Base-by-base conservation (phyloP, 495 filamentous ascomycete genomes). In the Rostrohypoxylon terebratum region DNA sequence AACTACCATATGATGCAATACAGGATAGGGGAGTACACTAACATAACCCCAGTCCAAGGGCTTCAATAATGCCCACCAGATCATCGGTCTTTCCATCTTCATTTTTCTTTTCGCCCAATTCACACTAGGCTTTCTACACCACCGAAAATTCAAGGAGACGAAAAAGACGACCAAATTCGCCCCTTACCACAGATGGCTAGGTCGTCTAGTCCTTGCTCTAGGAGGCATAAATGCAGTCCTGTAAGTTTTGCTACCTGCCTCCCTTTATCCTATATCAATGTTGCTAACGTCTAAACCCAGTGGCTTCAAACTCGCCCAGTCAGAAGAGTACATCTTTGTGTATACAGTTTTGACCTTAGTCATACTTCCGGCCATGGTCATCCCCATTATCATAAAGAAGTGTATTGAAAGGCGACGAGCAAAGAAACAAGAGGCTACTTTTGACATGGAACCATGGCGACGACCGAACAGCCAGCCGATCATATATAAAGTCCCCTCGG, bases 61-160 rank as follows among this genome's bases (percentile, higher is more conserved):
- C 23, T 85, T 84, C 77, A 81, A 81, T 57, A 84, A 83, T 9
- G 78, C 81, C 1, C 89, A 91, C 72, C 89, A 91, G 69, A 78
- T 90, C 59, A 71, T 91, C 57, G 89, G 89, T 48, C 74, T 89
- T 21, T 57, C 88, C 2, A 79, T 87, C 50, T 70, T 89, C 42
- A 58, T 84, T 31, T 71, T 82, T 16, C 76, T 88, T 64, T 66
- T 88, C 50, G 67, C 75, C 23, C 85, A 89, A 75, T 82, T 85
- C 47, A 66, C 71, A 6, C 80, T 89, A 54, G 86, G 84, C 20
- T 79, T 84, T 64, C 63, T 80, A 36, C 81, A 88, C 70, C 84
- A 87, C 64, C 79, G 80, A 33, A 73, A 82, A 51, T 88, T 81
- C 78, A 83, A 81, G 53, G 68, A 79, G 51, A 81, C 79, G 11